Evolutionary conservation across 352 stramenopile species (phyloP).

Genomic region (Blastocystis sp.): DNA sequence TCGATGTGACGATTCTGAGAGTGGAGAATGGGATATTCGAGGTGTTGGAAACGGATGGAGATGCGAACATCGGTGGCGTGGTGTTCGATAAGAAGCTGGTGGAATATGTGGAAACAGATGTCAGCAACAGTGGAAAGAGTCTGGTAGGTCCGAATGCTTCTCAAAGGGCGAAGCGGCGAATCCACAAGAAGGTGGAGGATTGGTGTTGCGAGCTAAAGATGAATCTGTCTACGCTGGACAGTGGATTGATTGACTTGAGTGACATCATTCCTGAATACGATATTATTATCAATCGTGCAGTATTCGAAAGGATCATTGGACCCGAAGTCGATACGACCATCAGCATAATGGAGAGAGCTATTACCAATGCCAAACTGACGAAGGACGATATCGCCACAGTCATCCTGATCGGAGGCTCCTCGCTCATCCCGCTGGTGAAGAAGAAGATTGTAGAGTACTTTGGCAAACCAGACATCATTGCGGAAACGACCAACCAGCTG

Average conservation of each 20-base stretch:
- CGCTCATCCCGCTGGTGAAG: slow-evolving; percentile 92
- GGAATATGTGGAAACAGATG: background rate
- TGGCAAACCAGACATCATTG: slow-evolving; percentile 62
- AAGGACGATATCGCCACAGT: slow-evolving; percentile 95
- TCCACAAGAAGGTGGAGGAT: slow-evolving; percentile 89
- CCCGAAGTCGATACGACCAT: slow-evolving; percentile 93
- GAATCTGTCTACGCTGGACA: slow-evolving; percentile 85
- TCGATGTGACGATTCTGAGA: slow-evolving; percentile 75
- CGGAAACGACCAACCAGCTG: slow-evolving; percentile 82
- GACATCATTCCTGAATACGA: slow-evolving; percentile 84
- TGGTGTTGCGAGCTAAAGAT: slow-evolving; percentile 86
- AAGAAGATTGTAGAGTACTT: slow-evolving; percentile 95
- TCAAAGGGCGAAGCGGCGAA: slow-evolving; percentile 89
- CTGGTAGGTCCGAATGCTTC: slow-evolving; percentile 78
- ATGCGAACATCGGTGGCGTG: slow-evolving; percentile 96
- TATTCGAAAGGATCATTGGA: slow-evolving; percentile 94
- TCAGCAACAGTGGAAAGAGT: slow-evolving; percentile 90
- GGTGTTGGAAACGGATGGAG: slow-evolving; percentile 86
- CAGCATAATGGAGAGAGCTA: slow-evolving; percentile 83
- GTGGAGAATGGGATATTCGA: background rate
- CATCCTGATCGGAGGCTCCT: slow-evolving; percentile 94
- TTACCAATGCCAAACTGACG: slow-evolving; percentile 87
- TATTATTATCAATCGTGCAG: slow-evolving; percentile 79
- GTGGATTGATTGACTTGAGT: slow-evolving; percentile 89
- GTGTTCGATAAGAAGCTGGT: slow-evolving; percentile 80